Evolutionary conservation across 2,329 filamentous ascomycete genomes (phyloP).

Genomic region (Pseudocercospora eumusae): DNA sequence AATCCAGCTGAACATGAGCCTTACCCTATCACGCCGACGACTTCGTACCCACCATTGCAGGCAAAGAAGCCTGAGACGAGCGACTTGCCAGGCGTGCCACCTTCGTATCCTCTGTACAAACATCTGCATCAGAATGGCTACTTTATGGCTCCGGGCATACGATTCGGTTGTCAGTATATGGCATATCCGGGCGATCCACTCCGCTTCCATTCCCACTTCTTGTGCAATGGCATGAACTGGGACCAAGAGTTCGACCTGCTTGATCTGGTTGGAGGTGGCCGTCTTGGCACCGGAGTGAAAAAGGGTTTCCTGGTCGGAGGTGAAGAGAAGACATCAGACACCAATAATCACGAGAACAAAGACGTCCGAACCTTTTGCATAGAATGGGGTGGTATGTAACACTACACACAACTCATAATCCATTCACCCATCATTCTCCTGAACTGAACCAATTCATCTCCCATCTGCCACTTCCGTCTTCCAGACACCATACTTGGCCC

Average conservation of each 20-base stretch:
- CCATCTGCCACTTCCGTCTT: too few relatives aligned
- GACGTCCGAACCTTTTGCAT: constrained; percentile 74
- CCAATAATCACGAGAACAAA: constrained; percentile 40
- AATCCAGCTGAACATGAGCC: constrained; percentile 23
- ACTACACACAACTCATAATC: too few relatives aligned
- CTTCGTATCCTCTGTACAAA: constrained; percentile 73
- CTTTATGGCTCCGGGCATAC: constrained; percentile 86
- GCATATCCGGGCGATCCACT: constrained; percentile 94
- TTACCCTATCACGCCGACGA: constrained; percentile 51
- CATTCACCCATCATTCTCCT: too few relatives aligned
- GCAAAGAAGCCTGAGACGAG: constrained; percentile 10
- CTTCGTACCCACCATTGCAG: constrained; percentile 50
- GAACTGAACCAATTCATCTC: too few relatives aligned
- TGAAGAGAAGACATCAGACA: constrained; percentile 44
- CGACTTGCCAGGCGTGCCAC: constrained; percentile 42
- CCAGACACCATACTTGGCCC: too few relatives aligned
- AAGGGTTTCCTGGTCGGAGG: constrained; percentile 90
- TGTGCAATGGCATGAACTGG: constrained; percentile 83
- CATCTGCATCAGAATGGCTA: constrained; percentile 78
- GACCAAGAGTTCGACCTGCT: constrained; percentile 81
- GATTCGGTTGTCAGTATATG: constrained; percentile 92
- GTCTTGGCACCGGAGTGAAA: constrained; percentile 91
- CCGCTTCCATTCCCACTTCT: constrained; percentile 92
- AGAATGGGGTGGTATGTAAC: constrained; percentile 90
- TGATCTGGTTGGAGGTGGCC: constrained; percentile 80